Conservation (phyloP, 129 eudicot species). For the Arctium minus region DNA sequence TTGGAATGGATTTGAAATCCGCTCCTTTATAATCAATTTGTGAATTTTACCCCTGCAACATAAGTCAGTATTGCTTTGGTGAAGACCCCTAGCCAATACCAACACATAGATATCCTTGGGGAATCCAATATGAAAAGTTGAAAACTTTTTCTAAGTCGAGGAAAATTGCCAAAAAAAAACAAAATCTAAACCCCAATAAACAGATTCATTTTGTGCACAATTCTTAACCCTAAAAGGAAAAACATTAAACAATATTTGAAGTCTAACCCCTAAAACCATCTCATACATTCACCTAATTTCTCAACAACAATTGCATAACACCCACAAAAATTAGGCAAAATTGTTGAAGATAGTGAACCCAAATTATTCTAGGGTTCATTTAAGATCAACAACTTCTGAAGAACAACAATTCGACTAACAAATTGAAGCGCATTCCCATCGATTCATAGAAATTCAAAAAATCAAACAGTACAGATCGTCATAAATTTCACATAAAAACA, state of each 20-base stretch:
- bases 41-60: too few species aligned
- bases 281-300: not conserved
- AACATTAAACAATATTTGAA: not conserved
- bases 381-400: not conserved
- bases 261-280: not conserved
- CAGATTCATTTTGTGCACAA: not conserved
- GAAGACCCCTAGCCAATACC: not conserved
- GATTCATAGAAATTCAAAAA: constrained; percentile 14
- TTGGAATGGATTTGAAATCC: too few species aligned
- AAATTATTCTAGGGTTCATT: constrained; percentile 18
- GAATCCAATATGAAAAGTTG: too few species aligned
- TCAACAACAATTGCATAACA: not conserved
- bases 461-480: not conserved
- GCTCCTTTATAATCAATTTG: too few species aligned
- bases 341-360: not conserved
- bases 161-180: not conserved
- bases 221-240: constrained; percentile 11
- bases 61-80: too few species aligned
- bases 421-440: constrained; percentile 5
- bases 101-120: not conserved
- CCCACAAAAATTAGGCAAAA: constrained; percentile 5
- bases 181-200: not conserved
- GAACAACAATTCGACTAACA: not conserved
- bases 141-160: too few species aligned
- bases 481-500: not conserved